Conservation (phyloP, 805 yeast species). For the Suhomyces tanzawaensis region DNA sequence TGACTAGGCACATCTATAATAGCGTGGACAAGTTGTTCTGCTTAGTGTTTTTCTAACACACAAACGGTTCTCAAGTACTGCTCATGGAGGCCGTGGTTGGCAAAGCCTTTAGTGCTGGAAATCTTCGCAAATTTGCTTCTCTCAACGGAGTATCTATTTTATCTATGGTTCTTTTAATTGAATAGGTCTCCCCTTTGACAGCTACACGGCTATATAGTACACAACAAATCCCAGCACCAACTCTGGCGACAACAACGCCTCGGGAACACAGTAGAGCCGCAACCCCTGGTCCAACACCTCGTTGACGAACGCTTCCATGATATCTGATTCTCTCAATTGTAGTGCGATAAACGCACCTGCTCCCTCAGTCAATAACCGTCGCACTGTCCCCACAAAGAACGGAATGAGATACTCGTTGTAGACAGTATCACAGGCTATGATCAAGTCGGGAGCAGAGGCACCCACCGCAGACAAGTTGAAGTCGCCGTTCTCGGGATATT, state of each 20-base stretch:
- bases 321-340: constrained; percentile 54
- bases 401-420: constrained; percentile 61
- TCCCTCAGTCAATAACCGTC: constrained; percentile 29
- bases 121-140: no score
- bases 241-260: constrained; percentile 24
- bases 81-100: no score
- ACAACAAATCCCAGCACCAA: constrained; percentile 46
- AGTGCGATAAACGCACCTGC: constrained; percentile 43
- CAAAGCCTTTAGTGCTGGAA: no score
- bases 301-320: constrained; percentile 46
- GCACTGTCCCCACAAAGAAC: constrained; percentile 45
- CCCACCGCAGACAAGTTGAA: constrained; percentile 15
- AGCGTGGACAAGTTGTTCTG: no score
- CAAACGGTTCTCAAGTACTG: no score
- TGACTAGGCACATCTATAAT: no score
- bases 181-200: no score
- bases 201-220: constrained; percentile 25
- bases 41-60: no score
- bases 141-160: no score
- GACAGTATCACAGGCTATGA: constrained; percentile 64
- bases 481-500: constrained; percentile 37
- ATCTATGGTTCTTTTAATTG: no score
- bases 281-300: constrained; percentile 31
- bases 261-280: constrained; percentile 32
- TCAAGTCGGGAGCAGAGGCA: constrained; percentile 36